These are phyloP conservation scores for Butyriboletus loyo DNA, from an alignment of 768 basidiomycete species.

Conservation along the genomic window DNA sequence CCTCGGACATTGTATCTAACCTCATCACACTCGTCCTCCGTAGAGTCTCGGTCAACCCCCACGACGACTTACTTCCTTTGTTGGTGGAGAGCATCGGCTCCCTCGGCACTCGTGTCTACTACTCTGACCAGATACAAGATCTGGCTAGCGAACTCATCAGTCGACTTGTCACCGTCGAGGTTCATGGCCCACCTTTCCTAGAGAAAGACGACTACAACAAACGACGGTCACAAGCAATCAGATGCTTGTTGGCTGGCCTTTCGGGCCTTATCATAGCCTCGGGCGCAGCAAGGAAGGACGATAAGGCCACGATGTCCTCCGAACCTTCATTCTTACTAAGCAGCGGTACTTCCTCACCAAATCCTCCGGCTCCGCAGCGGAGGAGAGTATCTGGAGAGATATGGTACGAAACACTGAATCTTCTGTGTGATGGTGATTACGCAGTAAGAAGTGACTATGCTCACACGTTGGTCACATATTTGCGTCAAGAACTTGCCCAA, in stretches of 20 bases:
- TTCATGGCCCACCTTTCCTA: conserved; percentile 50
- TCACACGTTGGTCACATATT: conserved; percentile 68
- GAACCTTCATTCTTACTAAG: conserved; percentile 27
- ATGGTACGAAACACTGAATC: conserved; percentile 87
- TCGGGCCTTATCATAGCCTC: conserved; percentile 66
- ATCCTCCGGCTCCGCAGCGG: conserved; percentile 47
- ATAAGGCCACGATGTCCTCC: conserved; percentile 12
- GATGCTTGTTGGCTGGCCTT: conserved; percentile 67
- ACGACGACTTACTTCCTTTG: conserved; percentile 62
- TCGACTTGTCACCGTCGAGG: conserved; percentile 68
- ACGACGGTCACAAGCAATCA: conserved; percentile 62
- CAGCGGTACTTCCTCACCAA: conserved; percentile 27
- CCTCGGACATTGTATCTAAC: conserved; percentile 82
- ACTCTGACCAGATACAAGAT: conserved; percentile 94
- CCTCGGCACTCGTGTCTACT: conserved; percentile 88
- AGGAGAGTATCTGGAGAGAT: conserved; percentile 74
- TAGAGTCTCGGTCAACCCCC: conserved; percentile 55
- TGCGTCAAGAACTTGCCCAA: conserved; percentile 71
- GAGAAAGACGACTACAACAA: conserved; percentile 37
- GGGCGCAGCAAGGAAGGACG: conserved; percentile 37
- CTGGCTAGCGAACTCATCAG: conserved; percentile 79
- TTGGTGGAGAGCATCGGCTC: conserved; percentile 79
- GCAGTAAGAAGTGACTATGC: conserved; percentile 80
- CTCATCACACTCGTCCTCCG: conserved; percentile 73
- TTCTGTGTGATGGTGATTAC: conserved; percentile 77